A percentile compares a stretch with the other conserved stretches of the same genome.
phyloP scores from a whole-genome alignment of 768 basidiomycete species.

The Macrocybe gigantea region DNA sequence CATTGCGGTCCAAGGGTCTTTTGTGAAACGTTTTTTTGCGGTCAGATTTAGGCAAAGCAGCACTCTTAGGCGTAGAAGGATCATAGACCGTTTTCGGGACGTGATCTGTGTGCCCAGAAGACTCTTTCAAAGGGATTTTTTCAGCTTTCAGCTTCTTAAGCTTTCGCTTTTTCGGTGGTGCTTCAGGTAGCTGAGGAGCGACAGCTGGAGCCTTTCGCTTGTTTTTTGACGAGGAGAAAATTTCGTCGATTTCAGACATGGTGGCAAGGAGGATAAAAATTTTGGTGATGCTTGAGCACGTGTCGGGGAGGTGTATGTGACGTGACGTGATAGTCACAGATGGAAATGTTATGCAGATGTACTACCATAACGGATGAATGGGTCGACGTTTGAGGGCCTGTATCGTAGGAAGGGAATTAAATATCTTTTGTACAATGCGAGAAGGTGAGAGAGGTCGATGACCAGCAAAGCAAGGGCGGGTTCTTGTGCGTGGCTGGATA shows the following conservation, averaged over 20 bases:
- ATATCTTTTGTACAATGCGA: too few relatives aligned
- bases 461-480: background rate
- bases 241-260: slow-evolving; percentile 81
- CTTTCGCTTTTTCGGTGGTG: slow-evolving; percentile 42
- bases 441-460: too few relatives aligned
- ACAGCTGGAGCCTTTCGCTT: slow-evolving; percentile 30
- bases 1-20: slow-evolving; percentile 23
- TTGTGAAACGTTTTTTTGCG: slow-evolving; percentile 3
- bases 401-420: too few relatives aligned
- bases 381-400: too few relatives aligned
- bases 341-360: background rate
- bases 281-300: slow-evolving; percentile 7
- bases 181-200: slow-evolving; percentile 26
- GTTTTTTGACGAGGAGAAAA: slow-evolving; percentile 47
- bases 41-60: slow-evolving; percentile 4
- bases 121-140: slow-evolving; percentile 4
- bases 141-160: slow-evolving; percentile 27
- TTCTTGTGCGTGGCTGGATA: background rate
- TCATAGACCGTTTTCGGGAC: slow-evolving; percentile 62
- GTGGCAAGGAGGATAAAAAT: slow-evolving; percentile 9
- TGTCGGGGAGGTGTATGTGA: slow-evolving; percentile 1
- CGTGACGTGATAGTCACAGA: slow-evolving; percentile 3
- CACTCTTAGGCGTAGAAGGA: slow-evolving; percentile 41
- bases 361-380: too few relatives aligned
- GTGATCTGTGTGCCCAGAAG: slow-evolving; percentile 25